phyloP scores from a whole-genome alignment of 306 rosid species.

The Fagus sylvatica region DNA sequence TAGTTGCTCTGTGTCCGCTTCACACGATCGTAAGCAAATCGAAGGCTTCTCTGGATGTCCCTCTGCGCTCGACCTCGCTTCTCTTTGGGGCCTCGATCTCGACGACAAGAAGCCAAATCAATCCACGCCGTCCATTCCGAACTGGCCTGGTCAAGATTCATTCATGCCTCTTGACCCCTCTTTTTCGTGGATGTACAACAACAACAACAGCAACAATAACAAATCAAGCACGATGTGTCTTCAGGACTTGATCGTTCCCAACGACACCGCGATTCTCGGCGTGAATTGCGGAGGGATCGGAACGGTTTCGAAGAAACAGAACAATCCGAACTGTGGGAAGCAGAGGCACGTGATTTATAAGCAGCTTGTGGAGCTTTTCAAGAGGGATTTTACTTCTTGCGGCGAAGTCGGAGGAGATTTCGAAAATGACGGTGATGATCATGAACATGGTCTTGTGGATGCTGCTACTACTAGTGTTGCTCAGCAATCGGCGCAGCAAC shows the following conservation, averaged over 20 bases:
- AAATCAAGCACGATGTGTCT: constrained; percentile 23
- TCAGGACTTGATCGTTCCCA: constrained; percentile 55
- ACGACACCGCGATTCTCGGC: constrained; percentile 16
- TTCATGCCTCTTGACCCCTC: constrained; percentile 18
- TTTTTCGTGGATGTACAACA: constrained; percentile 18
- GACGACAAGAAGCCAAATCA: constrained; percentile 19
- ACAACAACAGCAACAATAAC: background rate
- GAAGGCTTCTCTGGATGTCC: constrained; percentile 68
- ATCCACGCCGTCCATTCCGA: constrained; percentile 11
- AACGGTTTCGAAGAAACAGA: constrained; percentile 27
- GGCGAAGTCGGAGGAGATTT: background rate
- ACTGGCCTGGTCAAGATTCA: constrained; percentile 24
- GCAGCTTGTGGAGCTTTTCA: constrained; percentile 62
- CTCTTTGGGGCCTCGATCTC: constrained; percentile 52
- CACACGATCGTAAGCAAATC: constrained; percentile 45
- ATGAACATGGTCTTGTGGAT: constrained; percentile 19
- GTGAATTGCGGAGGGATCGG: background rate
- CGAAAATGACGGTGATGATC: constrained; percentile 10
- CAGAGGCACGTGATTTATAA: constrained; percentile 49
- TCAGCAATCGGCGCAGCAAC: constrained; percentile 30
- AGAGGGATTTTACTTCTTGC: constrained; percentile 29
- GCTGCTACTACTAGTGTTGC: constrained; percentile 3
- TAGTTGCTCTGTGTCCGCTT: constrained; percentile 39
- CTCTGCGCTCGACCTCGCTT: constrained; percentile 51
- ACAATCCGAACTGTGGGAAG: constrained; percentile 44